phyloP scores from a whole-genome alignment of 129 eudicot species.

The Mikania micrantha region DNA sequence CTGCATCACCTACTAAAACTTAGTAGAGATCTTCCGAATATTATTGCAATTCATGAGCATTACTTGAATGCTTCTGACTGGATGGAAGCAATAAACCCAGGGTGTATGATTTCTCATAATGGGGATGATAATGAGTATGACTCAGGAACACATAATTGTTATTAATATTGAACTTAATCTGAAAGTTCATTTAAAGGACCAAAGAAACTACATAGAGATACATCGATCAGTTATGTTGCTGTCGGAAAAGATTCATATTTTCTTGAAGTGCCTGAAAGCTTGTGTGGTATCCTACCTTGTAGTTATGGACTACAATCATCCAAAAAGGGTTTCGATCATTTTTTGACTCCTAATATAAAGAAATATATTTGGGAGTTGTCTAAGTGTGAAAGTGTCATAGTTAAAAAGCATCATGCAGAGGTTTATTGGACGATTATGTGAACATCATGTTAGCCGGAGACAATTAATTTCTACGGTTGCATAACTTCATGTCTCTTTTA shows the following conservation, averaged over 20 bases:
- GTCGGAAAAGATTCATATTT: conserved; percentile 87
- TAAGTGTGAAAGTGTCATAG: conserved; percentile 66
- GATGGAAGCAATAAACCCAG: conserved; percentile 80
- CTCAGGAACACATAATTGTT: conserved; percentile 49
- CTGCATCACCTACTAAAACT: conserved; percentile 64
- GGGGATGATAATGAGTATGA: conserved; percentile 88
- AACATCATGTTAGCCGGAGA: conserved; percentile 82
- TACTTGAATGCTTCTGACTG: conserved; percentile 89
- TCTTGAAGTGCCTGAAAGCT: conserved; percentile 81
- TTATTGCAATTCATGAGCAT: conserved; percentile 39
- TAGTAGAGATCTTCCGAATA: conserved; percentile 77
- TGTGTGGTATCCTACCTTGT: conserved; percentile 47
- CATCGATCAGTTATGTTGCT: conserved; percentile 77
- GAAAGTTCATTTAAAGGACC: conserved; percentile 76
- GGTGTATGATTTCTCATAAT: conserved; percentile 86
- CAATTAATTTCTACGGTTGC: conserved; percentile 59
- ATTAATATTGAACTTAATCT: conserved; percentile 51
- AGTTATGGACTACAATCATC: conserved; percentile 83
- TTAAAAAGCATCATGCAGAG: conserved; percentile 83
- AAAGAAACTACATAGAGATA: conserved; percentile 56
- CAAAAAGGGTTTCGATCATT: conserved; percentile 83
- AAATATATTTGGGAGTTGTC: conserved; percentile 58
- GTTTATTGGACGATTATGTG: conserved; percentile 78
- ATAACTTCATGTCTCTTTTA: conserved; percentile 91
- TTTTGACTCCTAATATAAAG: conserved; percentile 76